Percentiles rank a stretch among this genome's conserved stretches.
phyloP scores from a whole-genome alignment of 2,329 filamentous ascomycete species.

The Aspergillus sp. region DNA sequence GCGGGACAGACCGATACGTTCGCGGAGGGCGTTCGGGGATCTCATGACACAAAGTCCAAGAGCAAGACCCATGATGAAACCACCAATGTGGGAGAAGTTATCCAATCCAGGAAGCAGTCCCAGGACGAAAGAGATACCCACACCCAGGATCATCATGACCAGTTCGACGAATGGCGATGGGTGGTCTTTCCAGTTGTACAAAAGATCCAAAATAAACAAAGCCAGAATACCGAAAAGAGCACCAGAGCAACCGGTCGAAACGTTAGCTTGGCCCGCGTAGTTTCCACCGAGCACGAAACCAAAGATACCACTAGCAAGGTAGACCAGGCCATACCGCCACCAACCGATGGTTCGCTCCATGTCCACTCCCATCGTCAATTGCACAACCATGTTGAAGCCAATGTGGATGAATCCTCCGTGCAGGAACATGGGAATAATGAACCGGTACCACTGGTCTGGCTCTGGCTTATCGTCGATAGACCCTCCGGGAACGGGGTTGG shows the following conservation, averaged over 20 bases:
- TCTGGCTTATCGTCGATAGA: slow-evolving; percentile 51
- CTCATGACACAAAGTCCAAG: slow-evolving; percentile 82
- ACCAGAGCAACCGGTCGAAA: slow-evolving; percentile 84
- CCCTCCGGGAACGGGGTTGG: slow-evolving; percentile 51
- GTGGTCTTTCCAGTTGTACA: slow-evolving; percentile 87
- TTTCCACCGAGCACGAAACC: slow-evolving; percentile 94
- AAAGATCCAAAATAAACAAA: slow-evolving; percentile 75
- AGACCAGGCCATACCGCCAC: slow-evolving; percentile 81
- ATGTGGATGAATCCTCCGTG: slow-evolving; percentile 94
- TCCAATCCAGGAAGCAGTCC: slow-evolving; percentile 87
- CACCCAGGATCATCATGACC: slow-evolving; percentile 77
- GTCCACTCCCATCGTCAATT: slow-evolving; percentile 81
- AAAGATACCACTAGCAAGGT: slow-evolving; percentile 86
- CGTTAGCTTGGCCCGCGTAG: slow-evolving; percentile 72
- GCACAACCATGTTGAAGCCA: slow-evolving; percentile 86
- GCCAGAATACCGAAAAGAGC: slow-evolving; percentile 88
- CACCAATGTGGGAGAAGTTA: slow-evolving; percentile 96
- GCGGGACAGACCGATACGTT: slow-evolving; percentile 62
- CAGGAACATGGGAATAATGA: slow-evolving; percentile 92
- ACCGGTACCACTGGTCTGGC: slow-evolving; percentile 94
- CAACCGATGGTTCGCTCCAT: slow-evolving; percentile 89
- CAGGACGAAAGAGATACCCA: slow-evolving; percentile 83
- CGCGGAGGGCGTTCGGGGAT: slow-evolving; percentile 72
- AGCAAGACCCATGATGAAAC: slow-evolving; percentile 84
- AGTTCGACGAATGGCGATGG: slow-evolving; percentile 71